Conservation (phyloP, 1,284 basidiomycete genomes). For the Irpex sp. region DNA sequence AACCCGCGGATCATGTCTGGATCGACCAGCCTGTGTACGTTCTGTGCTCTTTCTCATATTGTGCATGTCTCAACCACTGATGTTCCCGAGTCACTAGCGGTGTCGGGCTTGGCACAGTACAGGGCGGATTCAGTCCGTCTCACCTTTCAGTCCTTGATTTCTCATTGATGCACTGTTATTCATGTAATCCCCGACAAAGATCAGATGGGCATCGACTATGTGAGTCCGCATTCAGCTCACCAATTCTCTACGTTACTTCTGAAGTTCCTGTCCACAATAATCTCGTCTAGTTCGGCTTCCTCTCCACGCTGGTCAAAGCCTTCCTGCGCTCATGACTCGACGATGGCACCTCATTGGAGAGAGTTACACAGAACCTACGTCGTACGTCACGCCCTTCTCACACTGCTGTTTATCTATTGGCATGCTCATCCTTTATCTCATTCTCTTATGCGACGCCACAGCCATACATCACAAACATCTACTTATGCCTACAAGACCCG, state of each 20-base stretch:
- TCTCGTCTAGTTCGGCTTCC: slow-evolving; percentile 18
- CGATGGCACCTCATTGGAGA: slow-evolving; percentile 28
- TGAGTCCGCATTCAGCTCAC: slow-evolving; percentile 27
- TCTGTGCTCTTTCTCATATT: background rate
- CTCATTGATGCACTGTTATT: background rate
- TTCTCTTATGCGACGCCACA: slow-evolving; percentile 19
- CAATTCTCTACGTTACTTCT: background rate
- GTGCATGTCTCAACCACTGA: background rate
- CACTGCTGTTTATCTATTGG: too few species aligned
- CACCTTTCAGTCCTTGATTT: background rate
- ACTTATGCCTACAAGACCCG: slow-evolving; percentile 54
- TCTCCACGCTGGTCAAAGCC: slow-evolving; percentile 21
- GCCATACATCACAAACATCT: slow-evolving; percentile 65
- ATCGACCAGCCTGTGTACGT: slow-evolving; percentile 60
- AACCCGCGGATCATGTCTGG: slow-evolving; percentile 62
- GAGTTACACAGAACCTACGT: slow-evolving; percentile 29
- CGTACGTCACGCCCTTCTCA: slow-evolving; percentile 28
- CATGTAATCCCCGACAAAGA: slow-evolving; percentile 55
- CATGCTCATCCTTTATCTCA: background rate
- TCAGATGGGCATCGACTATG: slow-evolving; percentile 66
- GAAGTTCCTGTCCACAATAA: background rate
- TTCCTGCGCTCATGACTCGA: slow-evolving; percentile 25
- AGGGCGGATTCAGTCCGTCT: slow-evolving; percentile 54
- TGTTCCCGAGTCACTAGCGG: background rate
- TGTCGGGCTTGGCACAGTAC: slow-evolving; percentile 62